Evolutionary conservation across 2,329 filamentous ascomycete species (phyloP).

Genomic region (Penicillium thymicola): DNA sequence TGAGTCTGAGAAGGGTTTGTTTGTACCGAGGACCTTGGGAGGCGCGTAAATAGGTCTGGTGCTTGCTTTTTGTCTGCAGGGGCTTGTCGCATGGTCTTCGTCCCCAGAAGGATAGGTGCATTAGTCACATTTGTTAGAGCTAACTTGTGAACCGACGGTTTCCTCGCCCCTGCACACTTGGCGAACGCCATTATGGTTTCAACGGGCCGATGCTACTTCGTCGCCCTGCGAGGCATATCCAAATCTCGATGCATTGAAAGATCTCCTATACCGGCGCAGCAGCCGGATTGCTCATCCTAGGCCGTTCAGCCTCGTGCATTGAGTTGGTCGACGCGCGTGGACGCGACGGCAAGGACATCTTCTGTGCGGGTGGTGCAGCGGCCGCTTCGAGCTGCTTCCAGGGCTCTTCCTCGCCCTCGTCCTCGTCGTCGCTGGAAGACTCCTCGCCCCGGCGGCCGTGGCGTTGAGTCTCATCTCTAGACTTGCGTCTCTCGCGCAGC

Average conservation of each 20-base stretch:
- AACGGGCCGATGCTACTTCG: background rate
- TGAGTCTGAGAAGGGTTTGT: background rate
- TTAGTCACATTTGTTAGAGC: background rate
- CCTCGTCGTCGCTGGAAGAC: constrained; percentile 38
- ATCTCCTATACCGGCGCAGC: constrained; percentile 10
- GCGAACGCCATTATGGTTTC: background rate
- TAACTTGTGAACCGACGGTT: background rate
- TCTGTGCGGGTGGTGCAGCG: constrained; percentile 10
- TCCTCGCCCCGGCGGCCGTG: constrained; percentile 29
- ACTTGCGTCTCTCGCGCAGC: constrained; percentile 37
- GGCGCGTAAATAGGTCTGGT: background rate
- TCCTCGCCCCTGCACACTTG: background rate
- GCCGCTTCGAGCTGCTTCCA: constrained; percentile 35
- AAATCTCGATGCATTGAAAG: background rate
- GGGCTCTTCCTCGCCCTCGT: constrained; percentile 30
- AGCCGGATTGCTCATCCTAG: constrained; percentile 2
- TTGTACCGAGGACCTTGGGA: background rate
- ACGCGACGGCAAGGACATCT: constrained; percentile 18
- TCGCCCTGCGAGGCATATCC: background rate
- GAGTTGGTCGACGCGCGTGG: constrained; percentile 15
- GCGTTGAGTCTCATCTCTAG: constrained; percentile 44
- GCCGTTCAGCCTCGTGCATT: constrained; percentile 9
- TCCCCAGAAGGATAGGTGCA: background rate
- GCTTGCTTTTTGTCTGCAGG: background rate
- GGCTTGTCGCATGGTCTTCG: background rate